Percentiles rank a stretch among this genome's conserved stretches.
phyloP scores from a whole-genome alignment of 2,329 filamentous ascomycete genomes.

The Fusarium sp. region DNA sequence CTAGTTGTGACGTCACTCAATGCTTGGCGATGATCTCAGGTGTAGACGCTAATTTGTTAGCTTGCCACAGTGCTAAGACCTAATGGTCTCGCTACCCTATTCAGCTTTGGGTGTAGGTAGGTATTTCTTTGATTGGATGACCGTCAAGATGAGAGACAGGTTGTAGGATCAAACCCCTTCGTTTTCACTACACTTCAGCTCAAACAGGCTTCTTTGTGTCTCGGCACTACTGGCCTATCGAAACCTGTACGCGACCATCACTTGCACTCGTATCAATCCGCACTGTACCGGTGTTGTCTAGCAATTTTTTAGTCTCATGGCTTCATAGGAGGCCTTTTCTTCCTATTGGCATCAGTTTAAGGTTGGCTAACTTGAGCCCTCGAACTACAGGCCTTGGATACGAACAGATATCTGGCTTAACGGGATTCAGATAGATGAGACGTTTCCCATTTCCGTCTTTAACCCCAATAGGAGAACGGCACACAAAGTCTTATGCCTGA shows the following conservation, averaged over 20 bases:
- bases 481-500: constrained; percentile 19
- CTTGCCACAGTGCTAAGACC: constrained; percentile 12
- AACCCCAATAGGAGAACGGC: background rate
- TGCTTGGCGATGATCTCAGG: constrained; percentile 44
- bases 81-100: background rate
- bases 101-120: constrained; percentile 19
- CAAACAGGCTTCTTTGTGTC: constrained; percentile 10
- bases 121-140: constrained; percentile 2
- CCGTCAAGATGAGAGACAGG: constrained; percentile 1
- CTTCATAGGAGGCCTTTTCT: constrained; percentile 1
- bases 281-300: constrained; percentile 34
- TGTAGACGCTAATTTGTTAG: constrained; percentile 28
- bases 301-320: background rate
- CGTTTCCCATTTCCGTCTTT: background rate
- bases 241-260: background rate
- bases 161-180: background rate
- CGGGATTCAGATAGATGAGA: background rate
- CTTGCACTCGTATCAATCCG: constrained; percentile 21
- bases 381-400: constrained; percentile 8
- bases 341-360: constrained; percentile 19
- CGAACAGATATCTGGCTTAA: constrained; percentile 1
- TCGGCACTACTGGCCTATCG: constrained; percentile 7
- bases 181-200: background rate
- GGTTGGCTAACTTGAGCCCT: constrained; percentile 3
- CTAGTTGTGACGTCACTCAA: constrained; percentile 43